Evolutionary conservation across 345 rosid genomes (phyloP).

Genomic region (Populus pruinosa): DNA sequence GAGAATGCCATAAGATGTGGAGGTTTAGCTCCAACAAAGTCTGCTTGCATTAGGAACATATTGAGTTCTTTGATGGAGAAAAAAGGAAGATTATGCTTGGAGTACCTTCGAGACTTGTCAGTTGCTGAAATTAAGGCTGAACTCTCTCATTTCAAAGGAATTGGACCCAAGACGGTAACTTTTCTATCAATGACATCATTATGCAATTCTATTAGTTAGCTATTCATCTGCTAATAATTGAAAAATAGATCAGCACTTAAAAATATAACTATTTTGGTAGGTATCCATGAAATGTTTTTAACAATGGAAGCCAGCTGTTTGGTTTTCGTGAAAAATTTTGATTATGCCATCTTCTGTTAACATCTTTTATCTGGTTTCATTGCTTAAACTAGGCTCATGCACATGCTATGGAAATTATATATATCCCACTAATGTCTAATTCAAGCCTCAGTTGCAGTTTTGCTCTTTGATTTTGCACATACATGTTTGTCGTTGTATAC

Average conservation of each 20-base stretch:
- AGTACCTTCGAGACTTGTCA: constrained; percentile 59
- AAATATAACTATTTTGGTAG: no score
- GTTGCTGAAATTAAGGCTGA: constrained; percentile 68
- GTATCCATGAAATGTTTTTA: no score
- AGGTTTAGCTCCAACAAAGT: constrained; percentile 81
- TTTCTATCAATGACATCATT: background rate
- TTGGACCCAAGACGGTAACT: constrained; percentile 81
- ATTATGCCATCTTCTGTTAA: no score
- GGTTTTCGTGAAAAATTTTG: no score
- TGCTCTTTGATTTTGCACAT: background rate
- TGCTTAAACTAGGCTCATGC: background rate
- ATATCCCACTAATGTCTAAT: background rate
- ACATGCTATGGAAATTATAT: background rate
- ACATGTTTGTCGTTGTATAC: background rate
- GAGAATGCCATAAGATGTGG: constrained; percentile 84
- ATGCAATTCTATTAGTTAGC: background rate
- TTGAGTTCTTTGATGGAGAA: constrained; percentile 52
- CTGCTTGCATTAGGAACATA: constrained; percentile 70
- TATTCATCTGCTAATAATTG: background rate
- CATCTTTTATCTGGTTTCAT: background rate
- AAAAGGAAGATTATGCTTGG: constrained; percentile 72
- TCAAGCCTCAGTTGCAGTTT: background rate
- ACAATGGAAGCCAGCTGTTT: no score
- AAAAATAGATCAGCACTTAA: no score
- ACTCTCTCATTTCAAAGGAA: constrained; percentile 73